Evolutionary conservation across 495 filamentous ascomycete genomes (phyloP).

Genomic region (Melanomma pulvis-pyrius): DNA sequence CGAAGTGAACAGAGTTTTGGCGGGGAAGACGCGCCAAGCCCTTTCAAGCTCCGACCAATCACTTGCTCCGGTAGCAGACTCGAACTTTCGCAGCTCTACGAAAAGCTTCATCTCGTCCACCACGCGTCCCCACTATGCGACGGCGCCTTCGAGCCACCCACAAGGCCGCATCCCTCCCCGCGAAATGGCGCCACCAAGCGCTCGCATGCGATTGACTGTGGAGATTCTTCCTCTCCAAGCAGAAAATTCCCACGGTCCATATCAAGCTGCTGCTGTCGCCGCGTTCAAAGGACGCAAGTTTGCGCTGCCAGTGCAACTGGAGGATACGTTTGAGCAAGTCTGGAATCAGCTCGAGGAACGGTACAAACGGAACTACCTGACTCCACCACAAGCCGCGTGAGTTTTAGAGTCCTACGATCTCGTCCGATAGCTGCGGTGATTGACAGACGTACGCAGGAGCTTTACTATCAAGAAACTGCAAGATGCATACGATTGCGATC

Average conservation of each 20-base stretch:
- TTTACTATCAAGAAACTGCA: conserved; percentile 40
- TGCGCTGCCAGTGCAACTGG: conserved; percentile 29
- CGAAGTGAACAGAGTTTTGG: neutral
- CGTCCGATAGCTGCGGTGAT: neutral
- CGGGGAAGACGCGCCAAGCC: conserved; percentile 5
- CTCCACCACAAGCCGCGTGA: conserved; percentile 25
- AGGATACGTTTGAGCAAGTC: conserved; percentile 37
- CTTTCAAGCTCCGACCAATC: neutral
- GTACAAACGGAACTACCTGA: conserved; percentile 39
- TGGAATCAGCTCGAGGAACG: conserved; percentile 34
- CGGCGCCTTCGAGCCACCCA: neutral
- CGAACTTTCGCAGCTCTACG: neutral
- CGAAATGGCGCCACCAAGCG: neutral
- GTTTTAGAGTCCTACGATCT: neutral
- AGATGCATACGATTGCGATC: conserved; percentile 36
- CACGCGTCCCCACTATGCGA: conserved; percentile 8
- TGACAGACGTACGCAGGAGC: conserved; percentile 24
- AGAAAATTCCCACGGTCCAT: conserved; percentile 12
- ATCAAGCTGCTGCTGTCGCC: neutral
- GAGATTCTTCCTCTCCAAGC: conserved; percentile 26
- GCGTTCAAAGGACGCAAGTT: conserved; percentile 25
- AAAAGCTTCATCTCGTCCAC: neutral
- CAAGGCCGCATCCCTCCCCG: neutral
- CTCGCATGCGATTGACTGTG: conserved; percentile 27
- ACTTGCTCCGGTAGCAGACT: neutral